A percentile compares a stretch with the other conserved stretches of the same genome.
Conservation (phyloP, 225 moss, liverwort and hornwort species). For the Antitrichia curtipendula region DNA sequence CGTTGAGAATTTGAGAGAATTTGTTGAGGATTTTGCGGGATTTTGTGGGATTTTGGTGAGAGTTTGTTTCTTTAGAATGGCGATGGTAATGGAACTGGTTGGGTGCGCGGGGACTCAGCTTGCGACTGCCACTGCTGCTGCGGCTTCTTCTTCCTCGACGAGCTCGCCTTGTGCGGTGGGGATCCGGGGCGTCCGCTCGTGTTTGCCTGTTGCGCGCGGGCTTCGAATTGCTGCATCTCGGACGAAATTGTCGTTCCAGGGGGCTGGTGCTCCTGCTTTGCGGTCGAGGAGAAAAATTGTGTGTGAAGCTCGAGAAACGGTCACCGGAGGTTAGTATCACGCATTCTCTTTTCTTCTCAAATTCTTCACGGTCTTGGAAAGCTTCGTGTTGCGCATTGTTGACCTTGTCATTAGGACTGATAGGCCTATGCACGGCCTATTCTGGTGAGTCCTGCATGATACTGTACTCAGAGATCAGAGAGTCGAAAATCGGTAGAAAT, state of each 20-base stretch:
- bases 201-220: slow-evolving; percentile 48
- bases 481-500: neutral
- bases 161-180: slow-evolving; percentile 9
- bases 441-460: neutral
- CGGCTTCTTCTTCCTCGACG: neutral
- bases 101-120: neutral
- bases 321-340: slow-evolving; percentile 37
- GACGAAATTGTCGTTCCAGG: neutral
- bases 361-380: neutral
- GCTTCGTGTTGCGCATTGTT: neutral
- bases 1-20: neutral
- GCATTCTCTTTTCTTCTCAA: neutral
- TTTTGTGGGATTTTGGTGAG: neutral
- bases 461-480: neutral
- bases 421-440: neutral
- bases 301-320: slow-evolving; percentile 65
- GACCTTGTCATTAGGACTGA: neutral
- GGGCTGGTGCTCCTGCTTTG: neutral
- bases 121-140: neutral
- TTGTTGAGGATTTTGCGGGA: neutral
- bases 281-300: slow-evolving; percentile 31
- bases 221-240: slow-evolving; percentile 27
- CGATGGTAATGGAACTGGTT: slow-evolving; percentile 9
- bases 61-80: neutral
- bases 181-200: neutral